Base-by-base conservation (phyloP, 495 filamentous ascomycete species). In the Xylaria telfairii region DNA sequence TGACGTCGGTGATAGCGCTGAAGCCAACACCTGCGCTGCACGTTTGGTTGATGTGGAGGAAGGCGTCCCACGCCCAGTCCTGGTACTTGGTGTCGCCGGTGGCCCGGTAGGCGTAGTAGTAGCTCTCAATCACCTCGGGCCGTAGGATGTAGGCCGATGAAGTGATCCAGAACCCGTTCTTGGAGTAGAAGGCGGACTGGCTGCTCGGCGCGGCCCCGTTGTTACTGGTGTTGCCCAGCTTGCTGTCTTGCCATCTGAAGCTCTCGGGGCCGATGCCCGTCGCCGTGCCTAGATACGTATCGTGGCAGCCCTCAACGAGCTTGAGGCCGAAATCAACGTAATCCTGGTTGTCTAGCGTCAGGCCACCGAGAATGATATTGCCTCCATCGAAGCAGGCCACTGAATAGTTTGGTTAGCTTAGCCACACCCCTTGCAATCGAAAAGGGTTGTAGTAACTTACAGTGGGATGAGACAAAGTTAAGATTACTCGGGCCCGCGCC, bases 1-100 rank as follows among this genome's bases (percentile, higher is more conserved):
- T 92, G n/a, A 96, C 93, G 77, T 96, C 77, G 0, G 73, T 72
- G 54, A 97, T 80, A 15, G 84, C 85, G 17, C 87, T 85, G 79
- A 89, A 97, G 5, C 93, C 94, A 5, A 87, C 89, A 2, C 84
- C 87, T 0, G 88, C 90, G 32, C 84, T 79, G 70, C 87, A 89
- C 30, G 88, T 92, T 19, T 75, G 73, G 75, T 92, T 92, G 75
- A 97, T 91, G 1, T 86, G 86, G 53, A 85, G 68, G 77, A 94
- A 96, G 4, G 90, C 93, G 34, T 91, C 89, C 94, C 94, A 97
- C 2, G 91, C 91, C 93, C 92, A 96, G 69, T 93, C 89, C 72
- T 90, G 89, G 76, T 94, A 95, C 81, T 90, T 87, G 34, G 73
- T 49, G 59, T 94, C 86, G 19, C 91, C 90, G 3, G 94, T 97